These are phyloP conservation scores for Diplocarpon mali DNA, from an alignment of 2,329 filamentous ascomycete genomes.

Conservation along the genomic window DNA sequence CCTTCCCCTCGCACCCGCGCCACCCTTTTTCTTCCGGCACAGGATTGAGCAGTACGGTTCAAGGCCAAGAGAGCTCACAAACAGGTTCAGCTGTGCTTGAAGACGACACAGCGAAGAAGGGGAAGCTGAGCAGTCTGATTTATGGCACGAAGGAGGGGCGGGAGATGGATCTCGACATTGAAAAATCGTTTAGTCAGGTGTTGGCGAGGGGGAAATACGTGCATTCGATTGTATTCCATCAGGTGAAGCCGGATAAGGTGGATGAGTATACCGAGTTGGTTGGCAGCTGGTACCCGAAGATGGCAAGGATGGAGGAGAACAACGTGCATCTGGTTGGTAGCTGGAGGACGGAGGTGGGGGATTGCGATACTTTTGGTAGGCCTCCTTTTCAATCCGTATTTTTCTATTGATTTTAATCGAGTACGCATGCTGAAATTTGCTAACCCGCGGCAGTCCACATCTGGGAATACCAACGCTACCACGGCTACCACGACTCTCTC, in stretches of 20 bases:
- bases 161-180: constrained; percentile 89
- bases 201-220: constrained; percentile 95
- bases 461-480: constrained; percentile 97
- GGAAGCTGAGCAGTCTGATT: constrained; percentile 74
- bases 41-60: not conserved
- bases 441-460: constrained; percentile 69
- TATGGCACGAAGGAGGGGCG: constrained; percentile 95
- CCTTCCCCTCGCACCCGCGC: constrained; percentile 2
- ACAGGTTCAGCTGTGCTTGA: constrained; percentile 48
- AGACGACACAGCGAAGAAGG: constrained; percentile 45
- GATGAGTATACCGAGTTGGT: constrained; percentile 90
- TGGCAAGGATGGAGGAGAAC: constrained; percentile 76
- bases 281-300: constrained; percentile 81
- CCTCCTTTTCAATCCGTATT: constrained; percentile 7
- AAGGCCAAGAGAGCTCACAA: constrained; percentile 29
- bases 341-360: constrained; percentile 95
- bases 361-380: constrained; percentile 91
- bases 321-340: constrained; percentile 94
- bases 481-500: constrained; percentile 87
- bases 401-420: not conserved
- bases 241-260: constrained; percentile 89
- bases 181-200: constrained; percentile 91
- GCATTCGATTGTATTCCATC: constrained; percentile 92
- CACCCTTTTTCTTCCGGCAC: not conserved
- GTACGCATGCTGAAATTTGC: too few relatives aligned